A percentile compares a stretch with the other conserved stretches of the same genome.
Evolutionary conservation across 2,329 filamentous ascomycete species (phyloP).

Genomic region (Chaetomium sp.): DNA sequence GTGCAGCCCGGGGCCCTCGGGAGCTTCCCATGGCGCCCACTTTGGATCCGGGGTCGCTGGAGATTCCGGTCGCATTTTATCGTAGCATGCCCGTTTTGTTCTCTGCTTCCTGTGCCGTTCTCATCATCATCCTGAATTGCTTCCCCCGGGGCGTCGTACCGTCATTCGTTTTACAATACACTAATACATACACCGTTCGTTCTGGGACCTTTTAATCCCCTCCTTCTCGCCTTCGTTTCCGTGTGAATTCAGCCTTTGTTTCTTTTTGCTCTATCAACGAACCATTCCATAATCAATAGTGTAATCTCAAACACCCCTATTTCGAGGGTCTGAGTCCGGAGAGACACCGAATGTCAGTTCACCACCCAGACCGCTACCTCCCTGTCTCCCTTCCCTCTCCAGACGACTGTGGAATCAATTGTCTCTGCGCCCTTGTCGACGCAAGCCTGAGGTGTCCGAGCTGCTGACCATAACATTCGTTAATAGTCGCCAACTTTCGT

Average conservation of each 20-base stretch:
- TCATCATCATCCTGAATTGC: conserved; percentile 5
- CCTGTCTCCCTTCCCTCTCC: background rate
- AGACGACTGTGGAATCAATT: too few relatives aligned
- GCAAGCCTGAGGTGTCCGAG: too few relatives aligned
- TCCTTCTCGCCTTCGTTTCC: conserved; percentile 18
- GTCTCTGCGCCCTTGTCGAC: too few relatives aligned
- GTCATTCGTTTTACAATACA: conserved; percentile 21
- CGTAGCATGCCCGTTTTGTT: conserved; percentile 13
- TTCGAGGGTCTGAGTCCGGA: background rate
- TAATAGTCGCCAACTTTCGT: too few relatives aligned
- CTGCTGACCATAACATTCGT: too few relatives aligned
- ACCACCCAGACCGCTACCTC: background rate
- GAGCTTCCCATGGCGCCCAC: conserved; percentile 15
- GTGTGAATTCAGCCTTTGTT: background rate
- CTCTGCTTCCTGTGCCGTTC: conserved; percentile 8
- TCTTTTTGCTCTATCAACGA: too few relatives aligned
- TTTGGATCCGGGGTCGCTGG: conserved; percentile 8
- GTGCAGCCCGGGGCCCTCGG: conserved; percentile 11
- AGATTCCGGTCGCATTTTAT: conserved; percentile 11
- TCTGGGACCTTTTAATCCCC: conserved; percentile 2
- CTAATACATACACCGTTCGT: background rate
- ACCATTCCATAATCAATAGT: conserved; percentile 7
- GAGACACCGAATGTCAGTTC: conserved; percentile 6
- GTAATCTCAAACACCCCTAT: conserved; percentile 1
- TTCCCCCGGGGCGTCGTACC: conserved; percentile 12